phyloP scores from a whole-genome alignment of 345 rosid species.

The Litchi chinensis region DNA sequence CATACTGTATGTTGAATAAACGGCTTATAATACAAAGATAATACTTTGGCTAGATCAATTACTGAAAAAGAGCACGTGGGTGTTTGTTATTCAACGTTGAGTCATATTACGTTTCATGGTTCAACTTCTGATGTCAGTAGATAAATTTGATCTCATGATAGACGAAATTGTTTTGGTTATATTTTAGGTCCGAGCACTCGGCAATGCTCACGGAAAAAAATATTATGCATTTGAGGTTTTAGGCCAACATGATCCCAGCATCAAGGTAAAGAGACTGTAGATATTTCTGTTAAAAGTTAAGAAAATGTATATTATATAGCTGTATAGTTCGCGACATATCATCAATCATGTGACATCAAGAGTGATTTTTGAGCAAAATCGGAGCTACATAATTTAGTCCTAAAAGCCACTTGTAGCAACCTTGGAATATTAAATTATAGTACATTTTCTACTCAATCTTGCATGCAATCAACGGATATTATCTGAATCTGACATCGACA shows the following conservation, averaged over 20 bases:
- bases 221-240: neutral
- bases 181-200: neutral
- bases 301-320: neutral
- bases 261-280: neutral
- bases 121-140: neutral
- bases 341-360: slow-evolving; percentile 17
- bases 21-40: no score
- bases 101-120: neutral
- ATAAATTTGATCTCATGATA: neutral
- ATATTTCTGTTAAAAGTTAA: neutral
- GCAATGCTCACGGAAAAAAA: slow-evolving; percentile 22
- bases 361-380: slow-evolving; percentile 3
- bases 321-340: slow-evolving; percentile 4
- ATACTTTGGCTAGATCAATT: neutral
- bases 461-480: neutral
- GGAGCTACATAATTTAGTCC: neutral
- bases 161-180: neutral
- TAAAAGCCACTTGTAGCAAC: neutral
- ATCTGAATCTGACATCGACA: neutral
- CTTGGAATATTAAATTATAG: neutral
- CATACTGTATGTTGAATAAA: neutral
- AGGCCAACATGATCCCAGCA: slow-evolving; percentile 22
- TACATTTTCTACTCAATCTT: neutral
- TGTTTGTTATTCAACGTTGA: neutral
- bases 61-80: neutral